Conservation (phyloP, 2,329 filamentous ascomycete species). For the Xylariaceae sp. region DNA sequence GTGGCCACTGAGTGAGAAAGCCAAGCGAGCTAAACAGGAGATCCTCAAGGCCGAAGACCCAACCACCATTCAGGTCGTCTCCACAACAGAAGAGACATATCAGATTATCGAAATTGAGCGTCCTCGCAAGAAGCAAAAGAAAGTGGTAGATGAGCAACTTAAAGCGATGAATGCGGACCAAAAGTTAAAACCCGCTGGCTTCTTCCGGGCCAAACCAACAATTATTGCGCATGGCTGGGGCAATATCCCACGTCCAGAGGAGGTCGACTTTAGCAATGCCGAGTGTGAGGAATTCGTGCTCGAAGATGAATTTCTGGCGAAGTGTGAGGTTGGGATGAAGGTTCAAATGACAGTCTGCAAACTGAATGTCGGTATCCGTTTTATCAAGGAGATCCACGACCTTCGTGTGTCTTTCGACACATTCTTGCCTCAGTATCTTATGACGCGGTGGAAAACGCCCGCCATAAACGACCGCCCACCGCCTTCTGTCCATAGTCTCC, state of each 20-base stretch:
- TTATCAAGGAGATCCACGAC: conserved; percentile 54
- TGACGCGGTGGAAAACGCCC: conserved; percentile 60
- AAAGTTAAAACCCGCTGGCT: conserved; percentile 40
- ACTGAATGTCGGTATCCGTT: conserved; percentile 51
- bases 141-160: conserved; percentile 19
- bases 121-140: conserved; percentile 21
- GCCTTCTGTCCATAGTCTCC: conserved; percentile 39
- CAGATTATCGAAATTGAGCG: conserved; percentile 52
- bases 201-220: conserved; percentile 39
- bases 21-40: conserved; percentile 20
- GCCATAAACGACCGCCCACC: conserved; percentile 39
- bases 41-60: conserved; percentile 20
- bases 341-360: conserved; percentile 50
- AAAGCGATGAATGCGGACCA: conserved; percentile 13
- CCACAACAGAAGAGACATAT: conserved; percentile 50
- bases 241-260: conserved; percentile 32
- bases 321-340: conserved; percentile 61
- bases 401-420: conserved; percentile 59
- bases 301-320: conserved; percentile 50
- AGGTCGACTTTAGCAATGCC: conserved; percentile 24
- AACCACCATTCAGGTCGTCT: conserved; percentile 36
- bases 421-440: conserved; percentile 62
- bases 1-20: conserved; percentile 23
- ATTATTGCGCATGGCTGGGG: conserved; percentile 46
- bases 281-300: conserved; percentile 52